These are phyloP conservation scores for Plantago lanceolata DNA, from an alignment of 305 asterid genomes.

Conservation along the genomic window DNA sequence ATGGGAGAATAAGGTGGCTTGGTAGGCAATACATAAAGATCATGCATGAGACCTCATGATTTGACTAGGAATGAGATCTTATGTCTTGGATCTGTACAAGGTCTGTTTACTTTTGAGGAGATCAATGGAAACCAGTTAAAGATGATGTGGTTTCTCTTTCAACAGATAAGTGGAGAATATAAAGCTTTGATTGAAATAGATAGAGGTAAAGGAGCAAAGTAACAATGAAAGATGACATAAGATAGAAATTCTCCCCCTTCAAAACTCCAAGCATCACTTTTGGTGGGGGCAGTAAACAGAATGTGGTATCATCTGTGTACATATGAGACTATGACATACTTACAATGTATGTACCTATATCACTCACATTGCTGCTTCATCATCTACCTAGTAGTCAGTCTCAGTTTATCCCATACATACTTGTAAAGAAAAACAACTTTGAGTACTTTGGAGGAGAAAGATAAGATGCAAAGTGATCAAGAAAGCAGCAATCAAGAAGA, in stretches of 20 bases:
- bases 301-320: not conserved
- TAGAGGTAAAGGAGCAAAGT: conserved; percentile 23
- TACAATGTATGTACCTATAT: conserved; percentile 28
- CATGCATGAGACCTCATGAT: conserved; percentile 25
- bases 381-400: conserved; percentile 31
- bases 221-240: conserved; percentile 32
- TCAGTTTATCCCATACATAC: conserved; percentile 37
- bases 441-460: conserved; percentile 8
- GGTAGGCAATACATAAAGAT: conserved; percentile 35
- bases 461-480: conserved; percentile 34
- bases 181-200: conserved; percentile 32
- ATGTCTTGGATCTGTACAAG: conserved; percentile 31
- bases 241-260: conserved; percentile 28
- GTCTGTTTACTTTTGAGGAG: conserved; percentile 29
- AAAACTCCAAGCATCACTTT: conserved; percentile 34
- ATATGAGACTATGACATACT: not conserved
- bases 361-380: conserved; percentile 23
- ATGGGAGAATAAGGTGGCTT: conserved; percentile 8
- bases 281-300: conserved; percentile 42
- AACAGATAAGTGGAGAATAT: conserved; percentile 57
- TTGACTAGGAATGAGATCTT: conserved; percentile 34
- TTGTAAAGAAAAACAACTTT: not conserved
- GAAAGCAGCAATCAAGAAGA: conserved; percentile 23
- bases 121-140: conserved; percentile 38
- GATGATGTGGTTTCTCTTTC: conserved; percentile 30